A percentile compares a stretch with the other conserved stretches of the same genome.
phyloP scores from a whole-genome alignment of 768 basidiomycete genomes.

The Trametes elegans region DNA sequence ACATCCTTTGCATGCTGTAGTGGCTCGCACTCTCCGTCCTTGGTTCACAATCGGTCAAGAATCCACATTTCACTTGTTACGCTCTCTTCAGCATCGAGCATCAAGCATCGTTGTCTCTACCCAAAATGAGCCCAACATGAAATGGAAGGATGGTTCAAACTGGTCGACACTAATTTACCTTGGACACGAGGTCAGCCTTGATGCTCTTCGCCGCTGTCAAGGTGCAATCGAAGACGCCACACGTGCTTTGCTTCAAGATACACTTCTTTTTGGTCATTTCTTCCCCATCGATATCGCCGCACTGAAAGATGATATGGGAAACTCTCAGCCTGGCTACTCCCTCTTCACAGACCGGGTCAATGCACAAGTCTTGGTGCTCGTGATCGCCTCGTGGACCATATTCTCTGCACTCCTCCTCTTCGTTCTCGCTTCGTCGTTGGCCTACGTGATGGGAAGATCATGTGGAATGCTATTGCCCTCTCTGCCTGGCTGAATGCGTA shows the following conservation, averaged over 20 bases:
- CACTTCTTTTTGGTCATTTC: not conserved
- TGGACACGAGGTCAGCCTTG: conserved; percentile 1
- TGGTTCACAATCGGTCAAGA: conserved; percentile 22
- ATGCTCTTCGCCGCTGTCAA: not conserved
- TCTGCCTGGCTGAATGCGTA: conserved; percentile 1
- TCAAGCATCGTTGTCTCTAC: not conserved
- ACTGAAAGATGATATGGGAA: conserved; percentile 5
- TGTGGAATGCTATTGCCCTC: conserved; percentile 2
- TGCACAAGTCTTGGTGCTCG: not conserved
- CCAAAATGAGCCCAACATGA: conserved; percentile 10
- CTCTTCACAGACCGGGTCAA: conserved; percentile 6
- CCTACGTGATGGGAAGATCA: not conserved
- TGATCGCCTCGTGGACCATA: not conserved
- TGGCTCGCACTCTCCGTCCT: conserved; percentile 15
- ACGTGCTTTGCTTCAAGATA: not conserved
- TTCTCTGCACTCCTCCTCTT: not conserved
- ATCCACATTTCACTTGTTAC: conserved; percentile 6
- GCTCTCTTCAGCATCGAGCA: conserved; percentile 1
- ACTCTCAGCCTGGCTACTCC: not conserved
- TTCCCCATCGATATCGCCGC: conserved; percentile 4
- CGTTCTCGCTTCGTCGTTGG: not conserved
- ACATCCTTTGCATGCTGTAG: conserved; percentile 22
- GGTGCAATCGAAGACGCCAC: conserved; percentile 2
- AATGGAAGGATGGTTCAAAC: not conserved
- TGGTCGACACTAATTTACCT: conserved; percentile 1